phyloP scores from a whole-genome alignment of 306 rosid genomes.

The Gastrolobium villosum region DNA sequence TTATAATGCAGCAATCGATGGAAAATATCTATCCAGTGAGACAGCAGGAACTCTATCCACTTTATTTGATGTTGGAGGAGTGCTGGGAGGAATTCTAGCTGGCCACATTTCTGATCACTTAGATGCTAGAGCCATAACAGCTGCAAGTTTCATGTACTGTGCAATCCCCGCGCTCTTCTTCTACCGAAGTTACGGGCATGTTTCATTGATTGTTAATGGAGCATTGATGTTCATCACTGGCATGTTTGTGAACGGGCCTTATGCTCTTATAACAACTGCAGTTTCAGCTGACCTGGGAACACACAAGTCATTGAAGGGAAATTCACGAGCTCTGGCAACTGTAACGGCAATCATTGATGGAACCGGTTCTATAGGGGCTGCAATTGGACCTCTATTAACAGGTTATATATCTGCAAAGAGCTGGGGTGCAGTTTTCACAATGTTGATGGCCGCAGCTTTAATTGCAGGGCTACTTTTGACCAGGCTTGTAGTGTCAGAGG shows the following conservation, averaged over 20 bases:
- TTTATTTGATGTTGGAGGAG: slow-evolving; percentile 96
- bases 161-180: slow-evolving; percentile 95
- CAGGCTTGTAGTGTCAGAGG: slow-evolving; percentile 85
- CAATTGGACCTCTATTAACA: slow-evolving; percentile 88
- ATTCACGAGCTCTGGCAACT: slow-evolving; percentile 92
- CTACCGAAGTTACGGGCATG: slow-evolving; percentile 79
- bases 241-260: slow-evolving; percentile 95
- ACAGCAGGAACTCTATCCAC: slow-evolving; percentile 86
- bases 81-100: slow-evolving; percentile 92
- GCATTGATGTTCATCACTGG: slow-evolving; percentile 87
- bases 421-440: slow-evolving; percentile 90
- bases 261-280: slow-evolving; percentile 96
- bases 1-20: slow-evolving; percentile 85
- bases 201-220: slow-evolving; percentile 68
- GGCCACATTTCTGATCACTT: slow-evolving; percentile 93
- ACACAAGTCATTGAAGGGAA: slow-evolving; percentile 84
- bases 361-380: slow-evolving; percentile 97
- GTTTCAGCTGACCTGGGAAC: slow-evolving; percentile 99
- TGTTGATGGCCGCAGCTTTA: slow-evolving; percentile 93
- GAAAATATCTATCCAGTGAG: slow-evolving; percentile 78
- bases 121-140: slow-evolving; percentile 94
- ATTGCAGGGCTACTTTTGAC: slow-evolving; percentile 92
- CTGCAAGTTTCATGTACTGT: slow-evolving; percentile 99
- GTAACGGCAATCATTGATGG: slow-evolving; percentile 98
- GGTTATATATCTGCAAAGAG: slow-evolving; percentile 88